Conservation (phyloP, 1,139 yeast species). For the Groenewaldozyma sp. region DNA sequence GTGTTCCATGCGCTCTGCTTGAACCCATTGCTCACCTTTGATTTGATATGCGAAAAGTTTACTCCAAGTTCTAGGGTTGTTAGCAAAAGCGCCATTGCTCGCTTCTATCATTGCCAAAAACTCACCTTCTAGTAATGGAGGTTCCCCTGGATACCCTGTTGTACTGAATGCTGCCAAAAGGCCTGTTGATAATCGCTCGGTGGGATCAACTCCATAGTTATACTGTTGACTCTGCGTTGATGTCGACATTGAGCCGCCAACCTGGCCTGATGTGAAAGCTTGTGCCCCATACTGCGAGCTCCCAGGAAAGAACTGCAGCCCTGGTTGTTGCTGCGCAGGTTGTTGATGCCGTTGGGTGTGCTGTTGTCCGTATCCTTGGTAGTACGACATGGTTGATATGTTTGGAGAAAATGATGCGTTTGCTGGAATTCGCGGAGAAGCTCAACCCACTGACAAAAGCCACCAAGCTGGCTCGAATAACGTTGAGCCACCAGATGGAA, state of each 20-base stretch:
- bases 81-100: neutral
- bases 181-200: conserved; percentile 56
- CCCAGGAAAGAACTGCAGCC: conserved; percentile 26
- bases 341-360: conserved; percentile 10
- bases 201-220: conserved; percentile 21
- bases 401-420: no score
- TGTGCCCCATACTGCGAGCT: conserved; percentile 22
- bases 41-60: conserved; percentile 77
- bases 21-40: conserved; percentile 34
- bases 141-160: conserved; percentile 88
- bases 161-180: conserved; percentile 88
- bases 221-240: conserved; percentile 10
- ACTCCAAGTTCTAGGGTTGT: conserved; percentile 64
- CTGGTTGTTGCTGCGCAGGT: conserved; percentile 6
- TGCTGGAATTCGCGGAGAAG: no score
- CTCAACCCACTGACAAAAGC: no score
- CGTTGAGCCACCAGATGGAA: no score
- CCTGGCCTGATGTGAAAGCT: conserved; percentile 13
- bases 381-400: conserved; percentile 11
- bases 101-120: conserved; percentile 1
- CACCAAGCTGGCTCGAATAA: no score
- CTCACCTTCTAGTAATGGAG: conserved; percentile 62
- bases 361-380: conserved; percentile 12
- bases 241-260: conserved; percentile 17
- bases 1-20: neutral